Evolutionary conservation across 768 basidiomycete genomes (phyloP).

Genomic region (Pleurotus pulmonarius): DNA sequence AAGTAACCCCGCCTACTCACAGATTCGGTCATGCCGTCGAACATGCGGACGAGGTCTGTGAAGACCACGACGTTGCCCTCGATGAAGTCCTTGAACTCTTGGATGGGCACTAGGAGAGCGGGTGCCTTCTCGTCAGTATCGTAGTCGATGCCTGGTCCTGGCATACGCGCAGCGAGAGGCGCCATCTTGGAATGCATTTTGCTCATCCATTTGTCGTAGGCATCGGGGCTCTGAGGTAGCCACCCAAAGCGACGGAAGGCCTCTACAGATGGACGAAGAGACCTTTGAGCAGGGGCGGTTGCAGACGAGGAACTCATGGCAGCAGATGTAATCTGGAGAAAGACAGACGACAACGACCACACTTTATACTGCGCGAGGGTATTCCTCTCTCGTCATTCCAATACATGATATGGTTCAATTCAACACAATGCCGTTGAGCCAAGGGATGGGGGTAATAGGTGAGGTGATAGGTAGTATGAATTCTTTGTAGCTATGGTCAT

Average conservation of each 20-base stretch:
- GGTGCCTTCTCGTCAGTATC: neutral
- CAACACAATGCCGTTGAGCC: too few species aligned
- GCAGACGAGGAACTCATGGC: neutral
- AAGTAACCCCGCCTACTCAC: neutral
- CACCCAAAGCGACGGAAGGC: neutral
- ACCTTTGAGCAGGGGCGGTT: neutral
- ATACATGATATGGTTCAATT: too few species aligned
- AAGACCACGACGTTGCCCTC: slow-evolving; percentile 22
- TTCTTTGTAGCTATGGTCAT: too few species aligned
- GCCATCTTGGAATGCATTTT: neutral
- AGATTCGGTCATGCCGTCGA: slow-evolving; percentile 11
- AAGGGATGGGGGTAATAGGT: too few species aligned
- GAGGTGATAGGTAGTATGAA: too few species aligned
- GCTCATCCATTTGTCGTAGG: slow-evolving; percentile 2
- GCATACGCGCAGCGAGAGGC: neutral
- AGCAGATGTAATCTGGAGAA: too few species aligned
- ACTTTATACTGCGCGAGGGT: too few species aligned
- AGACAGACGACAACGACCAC: too few species aligned
- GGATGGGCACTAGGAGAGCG: slow-evolving; percentile 6
- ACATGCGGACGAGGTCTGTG: slow-evolving; percentile 31
- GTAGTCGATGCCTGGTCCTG: neutral
- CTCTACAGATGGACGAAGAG: neutral
- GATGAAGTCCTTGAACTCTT: slow-evolving; percentile 26
- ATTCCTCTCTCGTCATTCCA: too few species aligned
- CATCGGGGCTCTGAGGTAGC: slow-evolving; percentile 1